Evolutionary conservation across 2,329 filamentous ascomycete genomes (phyloP).

Genomic region (Microcera coccophila): DNA sequence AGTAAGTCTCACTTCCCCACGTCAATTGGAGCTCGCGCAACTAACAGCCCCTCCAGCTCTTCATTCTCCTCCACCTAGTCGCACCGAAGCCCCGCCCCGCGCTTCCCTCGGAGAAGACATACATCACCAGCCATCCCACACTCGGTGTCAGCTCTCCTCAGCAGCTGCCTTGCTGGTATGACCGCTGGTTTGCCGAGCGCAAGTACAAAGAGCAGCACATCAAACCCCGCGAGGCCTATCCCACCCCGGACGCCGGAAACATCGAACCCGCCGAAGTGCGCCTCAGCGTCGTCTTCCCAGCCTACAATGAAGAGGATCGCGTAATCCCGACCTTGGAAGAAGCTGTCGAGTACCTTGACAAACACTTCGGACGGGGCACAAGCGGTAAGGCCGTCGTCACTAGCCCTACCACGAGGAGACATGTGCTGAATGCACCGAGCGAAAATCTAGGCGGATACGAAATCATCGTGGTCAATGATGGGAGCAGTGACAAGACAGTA

Average conservation of each 20-base stretch:
- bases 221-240: slow-evolving; percentile 36
- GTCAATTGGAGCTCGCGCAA: neutral
- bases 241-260: slow-evolving; percentile 46
- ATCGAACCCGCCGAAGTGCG: slow-evolving; percentile 77
- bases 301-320: slow-evolving; percentile 88
- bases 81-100: slow-evolving; percentile 76
- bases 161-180: slow-evolving; percentile 81
- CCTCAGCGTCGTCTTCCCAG: slow-evolving; percentile 88
- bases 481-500: slow-evolving; percentile 77
- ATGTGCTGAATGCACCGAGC: slow-evolving; percentile 28
- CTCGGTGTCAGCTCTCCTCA: slow-evolving; percentile 36
- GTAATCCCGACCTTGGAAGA: slow-evolving; percentile 84
- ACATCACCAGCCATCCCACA: slow-evolving; percentile 67
- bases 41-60: slow-evolving; percentile 41
- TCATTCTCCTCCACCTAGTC: slow-evolving; percentile 65
- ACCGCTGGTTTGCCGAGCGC: slow-evolving; percentile 64
- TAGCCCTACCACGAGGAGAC: slow-evolving; percentile 31
- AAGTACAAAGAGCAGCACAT: slow-evolving; percentile 43
- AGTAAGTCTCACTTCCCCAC: slow-evolving; percentile 30
- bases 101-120: slow-evolving; percentile 76
- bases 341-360: slow-evolving; percentile 80
- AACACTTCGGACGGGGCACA: slow-evolving; percentile 59
- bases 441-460: slow-evolving; percentile 66
- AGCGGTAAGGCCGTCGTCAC: slow-evolving; percentile 21
- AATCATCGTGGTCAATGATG: slow-evolving; percentile 88